Percentiles rank a stretch among this genome's conserved stretches.
Conservation (phyloP, 768 basidiomycete genomes). For the Phylloporus sp. region DNA sequence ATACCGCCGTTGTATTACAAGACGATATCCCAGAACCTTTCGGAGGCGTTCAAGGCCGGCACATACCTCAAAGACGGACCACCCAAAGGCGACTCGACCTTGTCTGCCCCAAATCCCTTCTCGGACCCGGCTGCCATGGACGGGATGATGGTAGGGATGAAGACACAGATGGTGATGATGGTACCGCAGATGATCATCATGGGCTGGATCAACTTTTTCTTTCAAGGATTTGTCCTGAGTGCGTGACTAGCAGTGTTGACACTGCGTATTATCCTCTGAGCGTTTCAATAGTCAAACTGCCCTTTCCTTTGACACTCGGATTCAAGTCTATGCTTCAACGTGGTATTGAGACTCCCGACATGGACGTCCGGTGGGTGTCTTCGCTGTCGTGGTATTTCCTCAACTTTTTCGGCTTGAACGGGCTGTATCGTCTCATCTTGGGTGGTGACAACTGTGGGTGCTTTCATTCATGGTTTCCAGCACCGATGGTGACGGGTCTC, state of each 20-base stretch:
- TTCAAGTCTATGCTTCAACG: slow-evolving; percentile 99
- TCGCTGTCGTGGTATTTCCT: slow-evolving; percentile 99
- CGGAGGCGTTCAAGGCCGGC: slow-evolving; percentile 67
- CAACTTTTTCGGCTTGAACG: slow-evolving; percentile 97
- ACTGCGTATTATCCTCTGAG: neutral
- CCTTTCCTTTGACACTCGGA: slow-evolving; percentile 93
- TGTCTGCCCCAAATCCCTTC: slow-evolving; percentile 74
- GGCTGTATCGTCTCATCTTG: slow-evolving; percentile 89
- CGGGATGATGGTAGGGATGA: slow-evolving; percentile 98
- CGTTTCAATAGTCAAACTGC: slow-evolving; percentile 71
- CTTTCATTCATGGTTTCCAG: slow-evolving; percentile 3
- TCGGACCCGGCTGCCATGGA: slow-evolving; percentile 92
- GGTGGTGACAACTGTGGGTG: slow-evolving; percentile 82
- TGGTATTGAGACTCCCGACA: slow-evolving; percentile 90
- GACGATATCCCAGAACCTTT: slow-evolving; percentile 71
- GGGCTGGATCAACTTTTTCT: slow-evolving; percentile 99
- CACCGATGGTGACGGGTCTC: slow-evolving; percentile 13
- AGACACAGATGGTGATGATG: slow-evolving; percentile 99
- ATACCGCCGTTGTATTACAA: slow-evolving; percentile 71
- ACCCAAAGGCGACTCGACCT: slow-evolving; percentile 56
- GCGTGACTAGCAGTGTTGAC: slow-evolving; percentile 34
- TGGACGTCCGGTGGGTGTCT: slow-evolving; percentile 99
- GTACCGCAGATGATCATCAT: slow-evolving; percentile 97
- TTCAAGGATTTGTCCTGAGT: slow-evolving; percentile 98
- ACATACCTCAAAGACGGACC: slow-evolving; percentile 85